phyloP scores from a whole-genome alignment of 129 eudicot species.

The Cynara cardunculus region DNA sequence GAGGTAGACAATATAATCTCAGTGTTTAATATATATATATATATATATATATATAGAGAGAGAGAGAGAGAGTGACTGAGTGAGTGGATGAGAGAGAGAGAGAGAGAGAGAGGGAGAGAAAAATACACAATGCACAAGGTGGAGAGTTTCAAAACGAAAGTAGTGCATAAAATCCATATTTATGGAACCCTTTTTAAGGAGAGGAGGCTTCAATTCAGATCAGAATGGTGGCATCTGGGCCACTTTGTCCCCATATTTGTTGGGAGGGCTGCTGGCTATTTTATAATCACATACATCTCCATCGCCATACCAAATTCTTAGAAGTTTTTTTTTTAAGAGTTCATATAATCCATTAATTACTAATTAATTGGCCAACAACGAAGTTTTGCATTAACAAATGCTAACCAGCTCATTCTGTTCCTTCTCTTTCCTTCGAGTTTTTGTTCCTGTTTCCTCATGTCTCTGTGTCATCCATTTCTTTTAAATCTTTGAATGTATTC shows the following conservation, averaged over 20 bases:
- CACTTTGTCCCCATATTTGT: background rate
- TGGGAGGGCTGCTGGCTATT: background rate
- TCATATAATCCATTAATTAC: background rate
- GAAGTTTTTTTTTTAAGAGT: background rate
- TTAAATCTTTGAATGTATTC: background rate
- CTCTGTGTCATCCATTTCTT: background rate
- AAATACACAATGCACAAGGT: slow-evolving; percentile 28
- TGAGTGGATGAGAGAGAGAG: background rate
- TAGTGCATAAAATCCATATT: slow-evolving; percentile 22
- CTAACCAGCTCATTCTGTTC: slow-evolving; percentile 28
- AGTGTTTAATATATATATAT: background rate
- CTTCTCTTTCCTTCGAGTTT: background rate
- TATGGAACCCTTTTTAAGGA: slow-evolving; percentile 31
- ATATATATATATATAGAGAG: too few species aligned
- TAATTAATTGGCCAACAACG: slow-evolving; percentile 17
- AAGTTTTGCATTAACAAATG: slow-evolving; percentile 20
- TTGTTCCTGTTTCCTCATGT: slow-evolving; percentile 12
- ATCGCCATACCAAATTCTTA: background rate
- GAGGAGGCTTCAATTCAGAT: slow-evolving; percentile 27
- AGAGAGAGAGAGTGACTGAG: background rate
- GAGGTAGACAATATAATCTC: slow-evolving; percentile 19
- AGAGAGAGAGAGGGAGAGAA: background rate
- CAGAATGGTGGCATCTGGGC: background rate
- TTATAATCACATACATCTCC: background rate
- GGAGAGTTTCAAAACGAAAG: slow-evolving; percentile 33